Evolutionary conservation across 1,139 yeast genomes (phyloP).

Genomic region (Yamadazyma buinensis): DNA sequence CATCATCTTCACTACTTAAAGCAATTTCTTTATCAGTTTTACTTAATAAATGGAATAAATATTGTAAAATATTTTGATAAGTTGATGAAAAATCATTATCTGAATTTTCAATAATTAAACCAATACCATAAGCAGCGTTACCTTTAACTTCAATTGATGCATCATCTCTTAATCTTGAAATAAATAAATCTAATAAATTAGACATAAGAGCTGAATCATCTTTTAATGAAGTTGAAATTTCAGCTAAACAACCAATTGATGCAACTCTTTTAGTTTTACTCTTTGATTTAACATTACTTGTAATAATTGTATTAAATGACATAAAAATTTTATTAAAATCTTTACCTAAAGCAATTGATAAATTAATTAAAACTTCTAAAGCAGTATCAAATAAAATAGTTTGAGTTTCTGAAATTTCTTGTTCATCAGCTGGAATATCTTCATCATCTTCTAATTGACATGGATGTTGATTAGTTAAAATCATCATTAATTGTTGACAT

Average conservation of each 20-base stretch:
- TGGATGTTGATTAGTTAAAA: conserved; percentile 76
- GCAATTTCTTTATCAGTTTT: conserved; percentile 56
- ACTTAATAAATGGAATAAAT: conserved; percentile 73
- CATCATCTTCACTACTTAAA: conserved; percentile 63
- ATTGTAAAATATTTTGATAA: conserved; percentile 68
- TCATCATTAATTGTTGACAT: conserved; percentile 64
- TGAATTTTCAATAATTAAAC: conserved; percentile 65
- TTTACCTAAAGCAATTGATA: conserved; percentile 70
- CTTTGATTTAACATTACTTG: conserved; percentile 58
- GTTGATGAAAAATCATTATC: conserved; percentile 55
- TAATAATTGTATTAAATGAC: conserved; percentile 66
- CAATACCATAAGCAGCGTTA: conserved; percentile 95
- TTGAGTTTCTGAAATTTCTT: conserved; percentile 83
- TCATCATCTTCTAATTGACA: conserved; percentile 65
- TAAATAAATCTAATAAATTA: conserved; percentile 67
- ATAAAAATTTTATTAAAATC: conserved; percentile 72
- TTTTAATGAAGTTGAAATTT: conserved; percentile 76
- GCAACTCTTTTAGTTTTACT: conserved; percentile 75
- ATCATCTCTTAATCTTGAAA: conserved; percentile 68
- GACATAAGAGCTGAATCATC: conserved; percentile 61
- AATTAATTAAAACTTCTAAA: conserved; percentile 75
- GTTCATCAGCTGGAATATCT: conserved; percentile 52
- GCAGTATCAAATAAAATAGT: conserved; percentile 82
- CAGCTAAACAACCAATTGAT: conserved; percentile 88
- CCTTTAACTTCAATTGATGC: conserved; percentile 87